These are phyloP conservation scores for Phytopythium oedochilum DNA, from an alignment of 352 stramenopile genomes.

Conservation along the genomic window DNA sequence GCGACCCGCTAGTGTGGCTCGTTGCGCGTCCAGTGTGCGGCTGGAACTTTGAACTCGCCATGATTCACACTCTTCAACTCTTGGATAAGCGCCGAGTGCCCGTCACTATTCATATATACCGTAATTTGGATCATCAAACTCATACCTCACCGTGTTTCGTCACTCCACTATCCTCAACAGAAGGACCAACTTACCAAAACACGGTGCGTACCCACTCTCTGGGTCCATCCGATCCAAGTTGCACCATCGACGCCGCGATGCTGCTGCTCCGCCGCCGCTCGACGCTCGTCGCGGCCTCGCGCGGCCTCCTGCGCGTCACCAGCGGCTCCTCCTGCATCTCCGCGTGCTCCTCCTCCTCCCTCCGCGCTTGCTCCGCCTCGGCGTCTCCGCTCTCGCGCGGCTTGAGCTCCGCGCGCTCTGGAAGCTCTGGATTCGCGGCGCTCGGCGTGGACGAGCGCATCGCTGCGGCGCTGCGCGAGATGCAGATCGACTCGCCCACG, in stretches of 20 bases:
- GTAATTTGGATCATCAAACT: too few relatives aligned
- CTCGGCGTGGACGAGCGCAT: constrained; percentile 38
- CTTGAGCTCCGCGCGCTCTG: constrained; percentile 6
- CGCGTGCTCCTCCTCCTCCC: background rate
- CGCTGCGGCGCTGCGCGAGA: constrained; percentile 37
- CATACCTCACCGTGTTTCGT: too few relatives aligned
- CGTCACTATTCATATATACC: too few relatives aligned
- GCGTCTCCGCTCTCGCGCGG: background rate
- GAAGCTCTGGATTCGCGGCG: constrained; percentile 22
- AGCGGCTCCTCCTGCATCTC: background rate
- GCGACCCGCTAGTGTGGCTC: too few relatives aligned
- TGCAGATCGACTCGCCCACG: constrained; percentile 38
- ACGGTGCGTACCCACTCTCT: too few relatives aligned
- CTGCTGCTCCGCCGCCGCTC: background rate
- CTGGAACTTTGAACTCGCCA: too few relatives aligned
- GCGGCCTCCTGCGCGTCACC: background rate
- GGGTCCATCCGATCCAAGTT: too few relatives aligned
- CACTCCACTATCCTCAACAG: too few relatives aligned
- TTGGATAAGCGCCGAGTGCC: too few relatives aligned
- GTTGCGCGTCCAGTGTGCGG: too few relatives aligned
- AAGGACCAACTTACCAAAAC: too few relatives aligned
- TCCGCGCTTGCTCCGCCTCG: background rate
- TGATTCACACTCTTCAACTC: too few relatives aligned
- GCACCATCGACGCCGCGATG: background rate
- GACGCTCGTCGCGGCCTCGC: background rate